Conservation (phyloP, 2,329 filamentous ascomycete genomes). For the Teratosphaeria nubilosa region DNA sequence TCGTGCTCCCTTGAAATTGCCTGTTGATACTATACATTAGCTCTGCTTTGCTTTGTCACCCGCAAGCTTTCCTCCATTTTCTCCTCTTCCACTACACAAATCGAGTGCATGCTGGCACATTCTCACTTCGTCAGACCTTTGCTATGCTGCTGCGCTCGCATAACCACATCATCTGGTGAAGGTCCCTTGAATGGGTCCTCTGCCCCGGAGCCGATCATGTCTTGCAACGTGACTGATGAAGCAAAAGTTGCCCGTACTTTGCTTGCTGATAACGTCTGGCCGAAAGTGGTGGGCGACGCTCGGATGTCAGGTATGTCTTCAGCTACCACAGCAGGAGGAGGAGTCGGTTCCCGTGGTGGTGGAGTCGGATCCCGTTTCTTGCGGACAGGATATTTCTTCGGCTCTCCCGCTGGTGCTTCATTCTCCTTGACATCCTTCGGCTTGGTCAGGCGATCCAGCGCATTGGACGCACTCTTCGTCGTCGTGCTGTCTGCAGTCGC, state of each 20-base stretch:
- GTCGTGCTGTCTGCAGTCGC: conserved; percentile 27
- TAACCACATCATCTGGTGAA: conserved; percentile 24
- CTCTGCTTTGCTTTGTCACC: conserved; percentile 6
- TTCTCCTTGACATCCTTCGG: conserved; percentile 18
- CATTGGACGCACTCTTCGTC: conserved; percentile 26
- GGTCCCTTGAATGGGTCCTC: conserved; percentile 19
- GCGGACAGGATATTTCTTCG: conserved; percentile 47
- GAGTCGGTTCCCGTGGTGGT: conserved; percentile 18
- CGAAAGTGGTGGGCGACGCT: conserved; percentile 22
- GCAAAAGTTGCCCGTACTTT: conserved; percentile 1
- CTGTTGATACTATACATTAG: not conserved
- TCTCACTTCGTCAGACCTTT: conserved; percentile 22
- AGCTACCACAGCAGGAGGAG: conserved; percentile 16
- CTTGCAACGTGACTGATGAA: conserved; percentile 11
- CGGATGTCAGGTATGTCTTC: conserved; percentile 19
- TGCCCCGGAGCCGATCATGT: conserved; percentile 14
- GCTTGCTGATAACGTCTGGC: conserved; percentile 14
- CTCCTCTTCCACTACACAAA: not conserved
- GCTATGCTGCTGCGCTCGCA: conserved; percentile 20
- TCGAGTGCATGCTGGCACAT: not conserved
- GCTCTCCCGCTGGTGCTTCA: conserved; percentile 29
- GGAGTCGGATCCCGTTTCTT: conserved; percentile 21
- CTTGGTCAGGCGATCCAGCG: conserved; percentile 34
- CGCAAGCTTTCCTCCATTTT: not conserved
- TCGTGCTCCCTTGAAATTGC: not conserved